Conservation (phyloP, 164 flowering plant genomes). For the Stephania yunnanensis region DNA sequence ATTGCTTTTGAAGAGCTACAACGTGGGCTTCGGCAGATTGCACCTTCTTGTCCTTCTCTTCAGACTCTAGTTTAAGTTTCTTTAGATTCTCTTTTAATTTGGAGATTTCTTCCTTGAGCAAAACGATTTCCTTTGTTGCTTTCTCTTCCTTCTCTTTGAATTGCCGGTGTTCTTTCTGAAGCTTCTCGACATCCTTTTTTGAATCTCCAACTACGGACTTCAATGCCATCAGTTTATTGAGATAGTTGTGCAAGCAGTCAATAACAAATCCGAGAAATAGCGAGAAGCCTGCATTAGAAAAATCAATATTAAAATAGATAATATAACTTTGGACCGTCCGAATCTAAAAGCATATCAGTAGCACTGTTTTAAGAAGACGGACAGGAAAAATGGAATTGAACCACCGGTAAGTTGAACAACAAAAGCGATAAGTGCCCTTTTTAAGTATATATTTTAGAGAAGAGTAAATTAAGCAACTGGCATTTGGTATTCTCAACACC, state of each 20-base stretch:
- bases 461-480: too few relatives aligned
- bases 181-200: conserved; percentile 57
- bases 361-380: too few relatives aligned
- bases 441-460: too few relatives aligned
- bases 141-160: conserved; percentile 68
- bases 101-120: conserved; percentile 48
- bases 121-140: conserved; percentile 43
- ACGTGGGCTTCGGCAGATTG: conserved; percentile 77
- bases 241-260: conserved; percentile 81
- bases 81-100: conserved; percentile 43
- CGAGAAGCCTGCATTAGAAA: conserved; percentile 54
- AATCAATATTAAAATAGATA: not conserved
- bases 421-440: too few relatives aligned
- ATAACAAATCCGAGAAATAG: conserved; percentile 80
- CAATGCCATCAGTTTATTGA: conserved; percentile 44
- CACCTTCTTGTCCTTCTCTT: conserved; percentile 58
- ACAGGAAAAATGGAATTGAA: too few relatives aligned
- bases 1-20: conserved; percentile 78
- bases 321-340: not conserved
- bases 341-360: not conserved
- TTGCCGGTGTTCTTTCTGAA: conserved; percentile 44
- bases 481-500: too few relatives aligned
- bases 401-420: too few relatives aligned
- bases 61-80: conserved; percentile 55
- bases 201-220: conserved; percentile 43